Base-by-base conservation (phyloP, 768 basidiomycete genomes). In the Lactarius deliciosus region DNA sequence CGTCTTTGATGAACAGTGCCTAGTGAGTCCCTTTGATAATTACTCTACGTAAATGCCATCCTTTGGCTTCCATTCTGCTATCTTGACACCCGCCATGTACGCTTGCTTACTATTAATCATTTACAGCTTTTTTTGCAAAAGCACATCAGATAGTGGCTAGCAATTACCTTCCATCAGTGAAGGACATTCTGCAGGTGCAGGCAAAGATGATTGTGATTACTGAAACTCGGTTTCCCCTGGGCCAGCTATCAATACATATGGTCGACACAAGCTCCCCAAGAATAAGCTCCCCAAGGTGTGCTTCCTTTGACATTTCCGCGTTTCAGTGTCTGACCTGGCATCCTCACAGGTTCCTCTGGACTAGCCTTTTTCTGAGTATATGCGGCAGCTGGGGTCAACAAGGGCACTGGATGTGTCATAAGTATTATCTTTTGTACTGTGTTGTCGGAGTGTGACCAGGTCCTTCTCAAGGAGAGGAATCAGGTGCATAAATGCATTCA, bases 161-260 rank as follows among this genome's bases (percentile, higher is more conserved):
- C 0, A 87, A 85, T n/a, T 98, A 96, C 73, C 79, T 90, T 0
- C 95, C 95, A 0, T 91, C 88, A 22, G 91, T 92, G 72, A 87
- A 84, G 8, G 95, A 98, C 74, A 90, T 96, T 2, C 79, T 98
- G 32, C 81, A 92, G 32, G 92, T 93, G n/a, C 85, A 94, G 69
- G 86, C 86, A 65, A 96, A 96, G 80, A 93, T 88, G 64, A 88
- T 90, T 3, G 94, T 94, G 20, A 96, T 98, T 72, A 88, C 87
- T 5, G 95, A 98, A 78, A 97, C 95, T 7, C 78, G 89, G 73
- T 92, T 92, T 65, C 81, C 80, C 15, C 85, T 91, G 82, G 90
- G 89, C 3, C 84, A 76, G 34, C 64, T 81, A 63, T 78, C 76
- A 70, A 85, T 84, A 76, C 83, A 84, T 73, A 90, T 90, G 88